Conservation (phyloP, 805 yeast genomes). For the Cyberlindnera maritima region DNA sequence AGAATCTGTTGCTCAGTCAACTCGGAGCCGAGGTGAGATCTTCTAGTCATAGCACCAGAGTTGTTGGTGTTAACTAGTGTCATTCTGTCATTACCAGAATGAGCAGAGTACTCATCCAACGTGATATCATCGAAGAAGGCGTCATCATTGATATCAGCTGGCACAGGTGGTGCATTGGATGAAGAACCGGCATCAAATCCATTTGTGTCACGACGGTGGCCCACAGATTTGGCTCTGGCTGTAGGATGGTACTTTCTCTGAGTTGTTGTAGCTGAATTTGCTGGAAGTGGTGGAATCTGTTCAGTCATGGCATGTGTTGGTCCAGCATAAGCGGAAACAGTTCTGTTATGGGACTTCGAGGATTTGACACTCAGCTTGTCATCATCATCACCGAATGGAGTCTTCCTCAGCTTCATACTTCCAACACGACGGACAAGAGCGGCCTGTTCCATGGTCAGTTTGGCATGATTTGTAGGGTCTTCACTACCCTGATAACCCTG, state of each 20-base stretch:
- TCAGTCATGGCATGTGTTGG: constrained; percentile 4
- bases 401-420: constrained; percentile 22
- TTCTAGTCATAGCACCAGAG: constrained; percentile 11
- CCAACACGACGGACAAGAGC: constrained; percentile 26
- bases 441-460: constrained; percentile 11
- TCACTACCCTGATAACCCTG: constrained; percentile 8
- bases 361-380: constrained; percentile 1
- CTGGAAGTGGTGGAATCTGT: constrained; percentile 10
- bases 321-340: constrained; percentile 29
- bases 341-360: constrained; percentile 24
- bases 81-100: constrained; percentile 16
- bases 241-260: constrained; percentile 60
- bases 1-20: constrained; percentile 48
- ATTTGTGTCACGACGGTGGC: constrained; percentile 61
- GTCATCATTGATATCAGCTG: constrained; percentile 39
- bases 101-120: constrained; percentile 50
- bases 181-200: constrained; percentile 3
- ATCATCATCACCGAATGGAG: constrained; percentile 18
- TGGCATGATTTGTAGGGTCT: constrained; percentile 2
- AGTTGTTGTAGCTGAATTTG: constrained; percentile 8
- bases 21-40: constrained; percentile 23
- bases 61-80: constrained; percentile 19
- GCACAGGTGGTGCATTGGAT: constrained; percentile 29
- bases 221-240: constrained; percentile 84
- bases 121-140: constrained; percentile 51